Percentiles rank a stretch among this genome's conserved stretches.
Conservation (phyloP, 352 stramenopile genomes). For the Globisporangium cystogenes region DNA sequence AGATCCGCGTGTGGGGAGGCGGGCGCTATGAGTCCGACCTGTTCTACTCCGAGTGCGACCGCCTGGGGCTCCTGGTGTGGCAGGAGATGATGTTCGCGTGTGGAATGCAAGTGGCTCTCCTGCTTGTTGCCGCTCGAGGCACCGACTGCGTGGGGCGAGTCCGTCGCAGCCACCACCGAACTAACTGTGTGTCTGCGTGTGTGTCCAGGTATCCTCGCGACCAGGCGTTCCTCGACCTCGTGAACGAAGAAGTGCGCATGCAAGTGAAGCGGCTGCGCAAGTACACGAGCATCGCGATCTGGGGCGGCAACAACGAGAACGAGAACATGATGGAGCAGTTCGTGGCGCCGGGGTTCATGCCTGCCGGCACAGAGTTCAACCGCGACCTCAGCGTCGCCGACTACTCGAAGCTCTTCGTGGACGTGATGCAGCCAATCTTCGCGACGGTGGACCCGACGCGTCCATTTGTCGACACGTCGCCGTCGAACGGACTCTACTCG, state of each 20-base stretch:
- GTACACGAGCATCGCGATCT: slow-evolving; percentile 84
- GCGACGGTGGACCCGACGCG: slow-evolving; percentile 37
- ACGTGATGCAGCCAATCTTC: slow-evolving; percentile 58
- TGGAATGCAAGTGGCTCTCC: slow-evolving; percentile 46
- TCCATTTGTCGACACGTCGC: slow-evolving; percentile 84
- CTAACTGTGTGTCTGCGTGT: neutral
- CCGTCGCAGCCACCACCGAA: neutral
- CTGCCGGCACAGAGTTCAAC: slow-evolving; percentile 44
- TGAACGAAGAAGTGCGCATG: slow-evolving; percentile 47
- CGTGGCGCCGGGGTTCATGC: slow-evolving; percentile 45
- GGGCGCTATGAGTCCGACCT: slow-evolving; percentile 79
- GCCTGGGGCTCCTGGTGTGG: slow-evolving; percentile 83
- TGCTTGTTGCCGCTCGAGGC: neutral
- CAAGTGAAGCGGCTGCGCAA: slow-evolving; percentile 64
- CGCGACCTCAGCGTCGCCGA: slow-evolving; percentile 73
- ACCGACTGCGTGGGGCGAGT: neutral
- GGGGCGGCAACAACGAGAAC: slow-evolving; percentile 91
- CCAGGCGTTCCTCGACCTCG: slow-evolving; percentile 47
- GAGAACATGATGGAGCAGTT: slow-evolving; percentile 86
- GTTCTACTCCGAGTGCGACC: slow-evolving; percentile 82
- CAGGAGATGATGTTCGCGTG: slow-evolving; percentile 91
- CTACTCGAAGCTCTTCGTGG: slow-evolving; percentile 79
- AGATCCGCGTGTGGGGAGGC: slow-evolving; percentile 85
- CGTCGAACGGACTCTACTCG: slow-evolving; percentile 80
- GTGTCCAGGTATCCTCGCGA: slow-evolving; percentile 45